phyloP scores from a whole-genome alignment of 164 flowering plant species.

The Annona cherimola region DNA sequence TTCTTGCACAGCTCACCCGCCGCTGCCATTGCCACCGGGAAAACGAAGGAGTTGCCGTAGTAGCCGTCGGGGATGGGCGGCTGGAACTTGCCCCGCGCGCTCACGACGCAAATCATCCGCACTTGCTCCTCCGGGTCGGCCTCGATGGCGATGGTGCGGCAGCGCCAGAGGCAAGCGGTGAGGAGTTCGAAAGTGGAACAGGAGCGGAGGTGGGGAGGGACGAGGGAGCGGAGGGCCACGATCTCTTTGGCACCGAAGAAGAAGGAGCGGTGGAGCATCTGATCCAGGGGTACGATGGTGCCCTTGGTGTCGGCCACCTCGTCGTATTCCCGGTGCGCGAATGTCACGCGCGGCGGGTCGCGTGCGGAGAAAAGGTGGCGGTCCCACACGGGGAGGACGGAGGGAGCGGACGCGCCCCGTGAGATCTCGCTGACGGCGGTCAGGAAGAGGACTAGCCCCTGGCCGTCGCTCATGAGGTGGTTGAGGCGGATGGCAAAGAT shows the following conservation, averaged over 20 bases:
- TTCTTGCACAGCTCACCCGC: slow-evolving; percentile 15
- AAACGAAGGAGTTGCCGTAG: slow-evolving; percentile 25
- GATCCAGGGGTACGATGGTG: slow-evolving; percentile 9
- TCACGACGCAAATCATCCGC: slow-evolving; percentile 18
- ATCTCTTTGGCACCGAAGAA: slow-evolving; percentile 25
- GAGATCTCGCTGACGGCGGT: slow-evolving; percentile 27
- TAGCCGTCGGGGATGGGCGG: slow-evolving; percentile 22
- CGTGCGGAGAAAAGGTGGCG: slow-evolving; percentile 24
- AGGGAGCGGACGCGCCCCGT: slow-evolving; percentile 17
- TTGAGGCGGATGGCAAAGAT: slow-evolving; percentile 27
- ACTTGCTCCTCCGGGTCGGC: slow-evolving; percentile 22
- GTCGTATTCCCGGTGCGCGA: slow-evolving; percentile 25
- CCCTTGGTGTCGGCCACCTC: slow-evolving; percentile 12
- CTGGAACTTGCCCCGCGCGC: slow-evolving; percentile 11
- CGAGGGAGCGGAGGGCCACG: slow-evolving; percentile 6
- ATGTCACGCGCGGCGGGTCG: slow-evolving; percentile 16
- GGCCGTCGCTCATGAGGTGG: slow-evolving; percentile 36
- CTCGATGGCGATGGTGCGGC: slow-evolving; percentile 30
- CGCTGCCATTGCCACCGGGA: slow-evolving; percentile 16
- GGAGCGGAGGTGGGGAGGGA: slow-evolving; percentile 15
- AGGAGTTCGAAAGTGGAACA: slow-evolving; percentile 23
- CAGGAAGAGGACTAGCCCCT: slow-evolving; percentile 29
- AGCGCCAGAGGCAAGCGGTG: slow-evolving; percentile 33
- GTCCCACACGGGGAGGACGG: slow-evolving; percentile 28
- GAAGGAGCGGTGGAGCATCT: slow-evolving; percentile 25